Conservation (phyloP, 805 yeast genomes). For the Wickerhamia fluorescens region DNA sequence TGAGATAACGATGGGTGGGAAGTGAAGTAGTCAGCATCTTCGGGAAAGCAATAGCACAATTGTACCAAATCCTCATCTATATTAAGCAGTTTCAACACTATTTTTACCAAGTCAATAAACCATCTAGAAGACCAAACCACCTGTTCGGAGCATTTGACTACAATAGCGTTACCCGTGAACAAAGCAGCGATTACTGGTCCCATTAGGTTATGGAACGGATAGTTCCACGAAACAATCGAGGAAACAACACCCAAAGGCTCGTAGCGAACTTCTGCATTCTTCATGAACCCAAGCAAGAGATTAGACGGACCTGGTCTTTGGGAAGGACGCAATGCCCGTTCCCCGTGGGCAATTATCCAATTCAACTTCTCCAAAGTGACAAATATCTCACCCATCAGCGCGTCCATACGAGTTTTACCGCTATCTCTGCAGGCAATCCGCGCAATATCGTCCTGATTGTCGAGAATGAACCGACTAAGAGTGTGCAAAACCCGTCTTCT, state of each 20-base stretch:
- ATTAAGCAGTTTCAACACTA: constrained; percentile 67
- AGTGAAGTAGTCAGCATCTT: constrained; percentile 79
- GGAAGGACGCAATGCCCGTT: constrained; percentile 58
- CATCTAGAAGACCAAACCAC: constrained; percentile 91
- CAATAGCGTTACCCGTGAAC: constrained; percentile 86
- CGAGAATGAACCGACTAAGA: constrained; percentile 61
- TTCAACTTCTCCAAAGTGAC: constrained; percentile 89
- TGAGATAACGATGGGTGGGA: constrained; percentile 78
- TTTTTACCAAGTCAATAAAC: constrained; percentile 64
- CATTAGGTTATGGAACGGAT: constrained; percentile 89
- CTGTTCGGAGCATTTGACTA: constrained; percentile 91
- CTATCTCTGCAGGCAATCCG: constrained; percentile 93
- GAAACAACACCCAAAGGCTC: constrained; percentile 88
- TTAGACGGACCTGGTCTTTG: constrained; percentile 84
- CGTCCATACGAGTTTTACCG: constrained; percentile 94
- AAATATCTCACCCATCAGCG: constrained; percentile 92
- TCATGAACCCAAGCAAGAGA: constrained; percentile 71
- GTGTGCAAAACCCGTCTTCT: constrained; percentile 69
- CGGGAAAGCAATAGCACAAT: constrained; percentile 82
- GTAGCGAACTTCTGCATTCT: constrained; percentile 88
- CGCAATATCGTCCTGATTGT: constrained; percentile 81
- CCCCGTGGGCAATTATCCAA: constrained; percentile 87
- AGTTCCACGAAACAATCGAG: constrained; percentile 94
- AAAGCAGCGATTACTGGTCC: constrained; percentile 89
- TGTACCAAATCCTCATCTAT: constrained; percentile 81